Percentiles rank a stretch among this genome's conserved stretches.
Evolutionary conservation across 768 basidiomycete genomes (phyloP).

Genomic region (Mycena pura): DNA sequence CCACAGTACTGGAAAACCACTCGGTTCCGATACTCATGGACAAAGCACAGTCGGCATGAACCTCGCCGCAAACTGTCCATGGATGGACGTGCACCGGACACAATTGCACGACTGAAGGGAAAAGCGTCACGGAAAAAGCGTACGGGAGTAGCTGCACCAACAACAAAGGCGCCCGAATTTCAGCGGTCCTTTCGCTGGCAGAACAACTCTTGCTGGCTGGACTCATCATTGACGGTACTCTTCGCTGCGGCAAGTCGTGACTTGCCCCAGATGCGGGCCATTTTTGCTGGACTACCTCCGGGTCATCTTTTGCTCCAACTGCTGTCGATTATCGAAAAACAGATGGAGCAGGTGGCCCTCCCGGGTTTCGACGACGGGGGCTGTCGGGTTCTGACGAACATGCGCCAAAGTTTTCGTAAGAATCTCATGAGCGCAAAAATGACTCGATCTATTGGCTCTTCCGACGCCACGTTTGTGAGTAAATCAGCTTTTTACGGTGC

Average conservation of each 20-base stretch:
- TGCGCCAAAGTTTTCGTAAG: not conserved
- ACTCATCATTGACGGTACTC: slow-evolving; percentile 8
- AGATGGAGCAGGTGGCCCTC: not conserved
- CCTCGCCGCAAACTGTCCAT: not conserved
- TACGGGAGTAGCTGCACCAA: not conserved
- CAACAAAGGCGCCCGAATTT: not conserved
- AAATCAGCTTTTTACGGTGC: not conserved
- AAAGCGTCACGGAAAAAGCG: not conserved
- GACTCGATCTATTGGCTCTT: not conserved
- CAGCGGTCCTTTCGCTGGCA: slow-evolving; percentile 14
- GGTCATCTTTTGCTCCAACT: not conserved
- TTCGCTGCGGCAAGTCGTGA: not conserved
- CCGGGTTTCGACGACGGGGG: not conserved
- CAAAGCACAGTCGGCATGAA: slow-evolving; percentile 7
- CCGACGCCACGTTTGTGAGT: slow-evolving; percentile 8
- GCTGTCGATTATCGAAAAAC: not conserved
- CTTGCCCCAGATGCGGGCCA: not conserved
- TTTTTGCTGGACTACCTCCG: not conserved
- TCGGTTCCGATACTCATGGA: not conserved
- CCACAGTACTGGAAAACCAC: slow-evolving; percentile 11
- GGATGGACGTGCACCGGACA: slow-evolving; percentile 8
- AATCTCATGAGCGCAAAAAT: not conserved
- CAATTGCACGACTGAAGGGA: not conserved
- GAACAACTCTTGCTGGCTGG: slow-evolving; percentile 19
- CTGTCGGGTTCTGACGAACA: not conserved